These are phyloP conservation scores for Papiliotrema laurentii DNA, from an alignment of 1,284 basidiomycete species.

Conservation along the genomic window DNA sequence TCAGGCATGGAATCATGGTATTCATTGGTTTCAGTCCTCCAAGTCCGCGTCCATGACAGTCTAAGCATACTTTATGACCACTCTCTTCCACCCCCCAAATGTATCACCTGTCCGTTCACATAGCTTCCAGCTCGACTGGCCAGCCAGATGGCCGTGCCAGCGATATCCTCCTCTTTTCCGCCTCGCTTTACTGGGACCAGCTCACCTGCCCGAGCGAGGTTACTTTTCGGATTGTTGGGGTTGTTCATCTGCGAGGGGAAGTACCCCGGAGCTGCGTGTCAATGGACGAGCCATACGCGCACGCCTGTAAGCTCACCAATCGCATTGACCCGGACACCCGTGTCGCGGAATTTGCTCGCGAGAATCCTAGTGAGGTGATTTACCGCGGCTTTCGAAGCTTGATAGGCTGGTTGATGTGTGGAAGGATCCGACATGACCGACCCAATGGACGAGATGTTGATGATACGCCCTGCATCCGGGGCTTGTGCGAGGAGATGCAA, in stretches of 20 bases:
- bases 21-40: background rate
- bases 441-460: conserved; percentile 26
- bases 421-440: conserved; percentile 24
- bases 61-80: conserved; percentile 12
- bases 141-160: conserved; percentile 26
- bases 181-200: conserved; percentile 23
- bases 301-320: conserved; percentile 8
- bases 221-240: conserved; percentile 20
- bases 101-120: conserved; percentile 19
- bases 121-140: conserved; percentile 26
- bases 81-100: conserved; percentile 19
- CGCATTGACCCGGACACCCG: conserved; percentile 20
- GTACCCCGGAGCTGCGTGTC: conserved; percentile 14
- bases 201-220: conserved; percentile 16
- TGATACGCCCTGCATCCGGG: conserved; percentile 15
- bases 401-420: conserved; percentile 31
- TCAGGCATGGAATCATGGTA: background rate
- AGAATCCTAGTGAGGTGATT: conserved; percentile 37
- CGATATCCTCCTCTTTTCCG: conserved; percentile 24
- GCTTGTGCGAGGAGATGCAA: conserved; percentile 19
- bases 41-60: background rate
- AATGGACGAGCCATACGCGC: background rate
- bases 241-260: conserved; percentile 28
- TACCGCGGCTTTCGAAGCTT: conserved; percentile 42
- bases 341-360: conserved; percentile 22